Base-by-base conservation (phyloP, 108 stramenopile species). In the Pseudonitzschia pungens region DNA sequence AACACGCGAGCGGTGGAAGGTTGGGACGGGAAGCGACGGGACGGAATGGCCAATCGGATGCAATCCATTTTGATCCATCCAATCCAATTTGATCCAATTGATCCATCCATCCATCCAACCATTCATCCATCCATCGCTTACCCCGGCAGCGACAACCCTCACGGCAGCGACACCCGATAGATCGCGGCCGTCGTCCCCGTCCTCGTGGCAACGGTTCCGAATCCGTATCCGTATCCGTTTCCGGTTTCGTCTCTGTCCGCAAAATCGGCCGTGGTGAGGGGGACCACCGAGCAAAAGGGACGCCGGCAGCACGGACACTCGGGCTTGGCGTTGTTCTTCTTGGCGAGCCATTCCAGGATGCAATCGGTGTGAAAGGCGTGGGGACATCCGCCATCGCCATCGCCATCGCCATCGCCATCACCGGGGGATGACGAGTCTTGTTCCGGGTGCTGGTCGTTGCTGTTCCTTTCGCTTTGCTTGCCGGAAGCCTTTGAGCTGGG, bases 291-390 rank as follows among this genome's bases (percentile, higher is more conserved):
- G 33, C 83, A 84, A 72, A 80, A 87, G 27, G 68, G 63, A 72
- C 81, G 87, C 28, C 87, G 81, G 75, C 87, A 87, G 64, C 79
- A 77, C 21, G 87, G 87, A 41, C 87, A 87, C 67, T 81, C 71
- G 51, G 75, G 77, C 53, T 71, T 67, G 11, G 74, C 69, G 28
- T 56, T 31, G 31, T 68, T 59, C 70, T 77, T 83, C 52, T 81
- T 83, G 33, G 87, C 83, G 66, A 97, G 74, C 97, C 97, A 98
- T 11, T 81, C 84, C 43, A 94, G 78, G 50, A 97, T 93, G 71
- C 97, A 98, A 7, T 91, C 87, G 27, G 66, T 77, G 72, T 97
- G 96, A 78, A 96, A 97, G 40, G 86, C 80, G 77, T 97, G 96
- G 11, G 75, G 78, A 73, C 96, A 97, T n/a, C n/a, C n/a, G n/a